Evolutionary conservation across 2,329 filamentous ascomycete species (phyloP).

Genomic region (Diatrype stigma): DNA sequence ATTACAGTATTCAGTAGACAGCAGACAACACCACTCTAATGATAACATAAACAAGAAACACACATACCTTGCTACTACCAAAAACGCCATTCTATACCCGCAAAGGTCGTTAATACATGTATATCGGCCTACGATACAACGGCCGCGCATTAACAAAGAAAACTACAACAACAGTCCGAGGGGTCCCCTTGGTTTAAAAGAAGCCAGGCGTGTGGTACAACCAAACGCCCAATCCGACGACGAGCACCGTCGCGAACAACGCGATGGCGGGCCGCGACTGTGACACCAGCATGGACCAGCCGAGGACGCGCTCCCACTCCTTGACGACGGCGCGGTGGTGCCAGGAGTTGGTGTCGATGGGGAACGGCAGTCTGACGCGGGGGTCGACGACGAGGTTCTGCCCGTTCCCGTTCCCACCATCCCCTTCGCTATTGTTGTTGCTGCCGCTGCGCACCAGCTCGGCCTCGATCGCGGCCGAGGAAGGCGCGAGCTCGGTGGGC

Average conservation of each 20-base stretch:
- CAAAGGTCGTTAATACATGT: constrained; percentile 3
- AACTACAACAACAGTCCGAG: too few species aligned
- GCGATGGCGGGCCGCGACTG: constrained; percentile 48
- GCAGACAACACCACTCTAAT: too few species aligned
- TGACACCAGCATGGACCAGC: constrained; percentile 52
- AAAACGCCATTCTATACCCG: neutral
- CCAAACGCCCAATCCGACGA: constrained; percentile 41
- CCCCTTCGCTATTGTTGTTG: neutral
- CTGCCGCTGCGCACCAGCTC: constrained; percentile 8
- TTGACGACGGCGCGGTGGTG: constrained; percentile 36
- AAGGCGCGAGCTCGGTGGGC: constrained; percentile 34
- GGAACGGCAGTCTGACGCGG: constrained; percentile 39
- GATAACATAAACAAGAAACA: too few species aligned
- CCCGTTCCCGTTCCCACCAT: neutral
- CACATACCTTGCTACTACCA: too few species aligned
- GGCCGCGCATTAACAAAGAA: too few species aligned
- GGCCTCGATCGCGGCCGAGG: constrained; percentile 13
- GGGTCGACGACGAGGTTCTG: constrained; percentile 14
- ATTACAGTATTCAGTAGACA: too few species aligned
- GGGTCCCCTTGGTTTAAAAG: too few species aligned
- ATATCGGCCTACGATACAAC: too few species aligned
- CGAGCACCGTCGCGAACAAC: constrained; percentile 39
- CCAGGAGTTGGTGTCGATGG: constrained; percentile 53
- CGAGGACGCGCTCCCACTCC: constrained; percentile 36
- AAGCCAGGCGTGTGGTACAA: constrained; percentile 32